Base-by-base conservation (phyloP, 495 filamentous ascomycete species). In the Cudoniella acicularis region DNA sequence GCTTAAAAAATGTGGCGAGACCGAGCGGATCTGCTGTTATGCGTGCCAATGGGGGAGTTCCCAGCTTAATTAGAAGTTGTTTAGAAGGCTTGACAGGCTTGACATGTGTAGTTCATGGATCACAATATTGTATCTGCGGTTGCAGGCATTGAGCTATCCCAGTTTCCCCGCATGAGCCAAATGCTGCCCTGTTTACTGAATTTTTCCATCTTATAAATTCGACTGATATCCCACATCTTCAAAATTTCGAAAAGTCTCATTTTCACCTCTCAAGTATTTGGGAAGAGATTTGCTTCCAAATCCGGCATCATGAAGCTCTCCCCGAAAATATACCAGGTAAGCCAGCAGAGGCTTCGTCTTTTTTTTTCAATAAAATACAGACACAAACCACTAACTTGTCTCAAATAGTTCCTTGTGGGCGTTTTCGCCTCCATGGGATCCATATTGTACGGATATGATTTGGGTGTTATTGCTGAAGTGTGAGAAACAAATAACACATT, bases 371-470 rank as follows among this genome's bases (percentile, higher is more conserved):
- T n/a, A n/a, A n/a, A n/a, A n/a, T n/a, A n/a, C n/a, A n/a, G n/a
- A n/a, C n/a, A n/a, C n/a, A n/a, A n/a, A n/a, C n/a, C n/a, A n/a
- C n/a, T n/a, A n/a, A n/a, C n/a, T n/a, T n/a, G n/a, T n/a, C n/a
- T n/a, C n/a, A n/a, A 16, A 26, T 52, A 85, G 79, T 83, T 84
- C 65, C 75, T 85, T 58, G 79, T 85, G 18, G 79, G 81, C 70
- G 75, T 85, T 42, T 86, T 86, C 67, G 83, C 83, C 69, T 84
- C 82, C 4, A 70, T 85, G 27, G 83, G 83, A 49, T 83, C 80
- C 17, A 78, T 85, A 58, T 76, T 84, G 24, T 87, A 74, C 67
- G 83, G 83, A 65, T 65, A 60, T 25, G 52, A 64, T 60, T 50
- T 74, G 1, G 83, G 83, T 73, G 82, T 86, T 18, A 84, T 86